A percentile compares a stretch with the other conserved stretches of the same genome.
These are phyloP conservation scores for Aspergillus cristatus DNA, from an alignment of 495 filamentous ascomycete species.

Conservation along the genomic window DNA sequence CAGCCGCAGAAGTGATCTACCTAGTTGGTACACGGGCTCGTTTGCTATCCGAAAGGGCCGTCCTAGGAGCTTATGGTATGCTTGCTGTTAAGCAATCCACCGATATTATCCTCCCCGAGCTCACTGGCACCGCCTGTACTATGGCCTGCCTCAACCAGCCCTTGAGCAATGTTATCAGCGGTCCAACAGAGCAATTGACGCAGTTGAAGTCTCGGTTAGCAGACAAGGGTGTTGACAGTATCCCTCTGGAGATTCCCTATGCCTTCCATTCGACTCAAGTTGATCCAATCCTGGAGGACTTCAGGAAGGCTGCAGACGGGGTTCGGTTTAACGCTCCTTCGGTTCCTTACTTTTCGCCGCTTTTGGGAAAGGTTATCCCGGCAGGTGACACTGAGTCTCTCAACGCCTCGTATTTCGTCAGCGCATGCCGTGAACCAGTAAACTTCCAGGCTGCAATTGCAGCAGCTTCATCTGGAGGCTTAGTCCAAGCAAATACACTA, in stretches of 20 bases:
- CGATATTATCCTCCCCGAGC: conserved; percentile 16
- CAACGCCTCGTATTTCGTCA: conserved; percentile 48
- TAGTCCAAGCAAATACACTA: conserved; percentile 34
- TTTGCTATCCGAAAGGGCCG: conserved; percentile 63
- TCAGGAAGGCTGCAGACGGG: conserved; percentile 46
- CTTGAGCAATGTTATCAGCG: conserved; percentile 37
- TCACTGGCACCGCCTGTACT: conserved; percentile 17
- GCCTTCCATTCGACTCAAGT: conserved; percentile 75
- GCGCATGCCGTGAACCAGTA: conserved; percentile 63
- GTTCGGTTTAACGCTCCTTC: conserved; percentile 49
- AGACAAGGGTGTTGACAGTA: too few relatives aligned
- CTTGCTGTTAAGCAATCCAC: conserved; percentile 38
- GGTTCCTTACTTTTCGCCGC: conserved; percentile 66
- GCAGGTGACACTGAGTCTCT: conserved; percentile 45
- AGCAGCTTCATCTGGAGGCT: conserved; percentile 39
- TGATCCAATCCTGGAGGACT: conserved; percentile 56
- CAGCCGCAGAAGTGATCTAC: conserved; percentile 59
- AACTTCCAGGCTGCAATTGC: conserved; percentile 60
- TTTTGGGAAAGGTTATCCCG: conserved; percentile 48
- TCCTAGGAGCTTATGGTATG: conserved; percentile 57
- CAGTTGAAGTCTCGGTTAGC: conserved; percentile 47
- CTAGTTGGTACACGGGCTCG: conserved; percentile 67
- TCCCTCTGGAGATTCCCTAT: conserved; percentile 59
- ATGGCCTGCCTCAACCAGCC: conserved; percentile 43
- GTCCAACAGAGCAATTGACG: conserved; percentile 33